phyloP scores from a whole-genome alignment of 2,329 filamentous ascomycete genomes.

The Lasiodiplodia hormozganensis region DNA sequence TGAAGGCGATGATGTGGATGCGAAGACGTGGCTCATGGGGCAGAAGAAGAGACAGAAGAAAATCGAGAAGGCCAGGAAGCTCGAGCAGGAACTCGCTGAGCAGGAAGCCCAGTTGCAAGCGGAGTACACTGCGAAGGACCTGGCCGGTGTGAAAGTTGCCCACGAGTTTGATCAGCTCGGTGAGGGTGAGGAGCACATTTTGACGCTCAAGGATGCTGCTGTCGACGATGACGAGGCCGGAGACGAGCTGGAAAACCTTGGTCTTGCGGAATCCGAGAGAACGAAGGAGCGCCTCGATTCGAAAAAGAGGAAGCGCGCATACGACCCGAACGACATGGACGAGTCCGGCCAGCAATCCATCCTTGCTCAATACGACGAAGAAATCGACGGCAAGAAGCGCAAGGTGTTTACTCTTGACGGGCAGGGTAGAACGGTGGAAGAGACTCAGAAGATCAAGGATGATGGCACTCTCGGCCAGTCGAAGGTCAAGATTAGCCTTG shows the following conservation, averaged over 20 bases:
- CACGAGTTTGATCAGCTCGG: constrained; percentile 85
- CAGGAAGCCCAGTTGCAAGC: constrained; percentile 67
- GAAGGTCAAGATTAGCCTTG: constrained; percentile 78
- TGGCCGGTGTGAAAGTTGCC: constrained; percentile 89
- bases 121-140: constrained; percentile 84
- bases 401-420: constrained; percentile 89
- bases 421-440: constrained; percentile 69
- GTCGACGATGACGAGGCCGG: constrained; percentile 84
- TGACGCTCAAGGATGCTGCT: constrained; percentile 92
- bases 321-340: constrained; percentile 80
- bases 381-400: constrained; percentile 86
- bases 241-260: constrained; percentile 84
- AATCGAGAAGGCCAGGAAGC: constrained; percentile 74
- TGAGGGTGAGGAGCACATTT: constrained; percentile 81
- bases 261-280: constrained; percentile 74
- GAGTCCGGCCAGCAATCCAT: constrained; percentile 71
- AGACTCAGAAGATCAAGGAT: constrained; percentile 65
- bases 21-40: constrained; percentile 83
- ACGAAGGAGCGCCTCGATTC: constrained; percentile 78
- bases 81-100: constrained; percentile 79
- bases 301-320: constrained; percentile 89
- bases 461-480: constrained; percentile 60
- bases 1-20: constrained; percentile 76
- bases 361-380: constrained; percentile 92
- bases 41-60: constrained; percentile 95